A percentile compares a stretch with the other conserved stretches of the same genome.
These are phyloP conservation scores for Schizophyllum commune DNA, from an alignment of 1,284 basidiomycete species.

Conservation along the genomic window DNA sequence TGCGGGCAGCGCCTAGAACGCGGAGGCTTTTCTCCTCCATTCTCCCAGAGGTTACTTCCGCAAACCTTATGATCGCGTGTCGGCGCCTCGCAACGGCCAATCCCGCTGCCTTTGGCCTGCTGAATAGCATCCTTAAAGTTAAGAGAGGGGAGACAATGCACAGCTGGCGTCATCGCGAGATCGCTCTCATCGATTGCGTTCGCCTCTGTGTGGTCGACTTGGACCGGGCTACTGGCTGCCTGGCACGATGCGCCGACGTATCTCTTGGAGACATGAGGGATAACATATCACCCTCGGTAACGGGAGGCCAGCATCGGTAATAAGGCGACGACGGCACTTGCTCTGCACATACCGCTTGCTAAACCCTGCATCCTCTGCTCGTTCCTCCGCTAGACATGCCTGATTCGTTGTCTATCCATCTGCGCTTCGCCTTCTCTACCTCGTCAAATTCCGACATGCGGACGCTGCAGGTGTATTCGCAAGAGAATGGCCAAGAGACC, in stretches of 20 bases:
- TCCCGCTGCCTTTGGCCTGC: not conserved
- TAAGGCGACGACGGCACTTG: not conserved
- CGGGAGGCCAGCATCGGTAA: not conserved
- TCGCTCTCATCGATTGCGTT: not conserved
- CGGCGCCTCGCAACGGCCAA: not conserved
- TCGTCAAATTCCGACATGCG: slow-evolving; percentile 32
- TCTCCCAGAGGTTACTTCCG: not conserved
- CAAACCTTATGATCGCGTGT: not conserved
- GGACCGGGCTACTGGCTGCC: not conserved
- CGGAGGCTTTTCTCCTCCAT: not conserved
- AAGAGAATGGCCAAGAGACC: slow-evolving; percentile 23
- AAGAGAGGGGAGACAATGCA: not conserved
- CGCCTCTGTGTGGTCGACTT: not conserved
- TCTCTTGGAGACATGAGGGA: not conserved
- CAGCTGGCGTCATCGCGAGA: not conserved
- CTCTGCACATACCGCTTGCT: not conserved
- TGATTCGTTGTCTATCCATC: slow-evolving; percentile 22
- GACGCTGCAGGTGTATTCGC: slow-evolving; percentile 33
- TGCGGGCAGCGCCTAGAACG: not conserved
- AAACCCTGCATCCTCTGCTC: not conserved
- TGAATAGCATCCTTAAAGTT: not conserved
- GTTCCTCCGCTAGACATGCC: not conserved
- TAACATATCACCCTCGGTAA: not conserved
- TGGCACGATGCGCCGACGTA: not conserved
- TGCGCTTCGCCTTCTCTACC: slow-evolving; percentile 34